Percentiles rank a stretch among this genome's conserved stretches.
These are phyloP conservation scores for Fusarium fujikuroi DNA, from an alignment of 2,329 filamentous ascomycete species.

Conservation along the genomic window DNA sequence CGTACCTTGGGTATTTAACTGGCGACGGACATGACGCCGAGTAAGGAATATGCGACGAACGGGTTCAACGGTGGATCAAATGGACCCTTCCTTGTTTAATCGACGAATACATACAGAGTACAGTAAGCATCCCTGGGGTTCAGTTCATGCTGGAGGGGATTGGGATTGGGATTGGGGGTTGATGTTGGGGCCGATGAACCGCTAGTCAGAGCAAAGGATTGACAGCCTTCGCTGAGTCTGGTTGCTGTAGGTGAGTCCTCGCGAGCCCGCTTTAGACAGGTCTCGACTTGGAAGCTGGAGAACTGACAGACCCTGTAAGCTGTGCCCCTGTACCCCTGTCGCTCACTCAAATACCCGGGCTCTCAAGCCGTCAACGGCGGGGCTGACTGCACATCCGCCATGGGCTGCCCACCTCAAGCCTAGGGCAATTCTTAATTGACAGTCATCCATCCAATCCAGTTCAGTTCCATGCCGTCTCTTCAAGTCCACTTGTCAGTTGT, in stretches of 20 bases:
- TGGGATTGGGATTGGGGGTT: neutral
- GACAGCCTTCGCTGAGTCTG: slow-evolving; percentile 8
- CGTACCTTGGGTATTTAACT: neutral
- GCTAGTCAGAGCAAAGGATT: slow-evolving; percentile 10
- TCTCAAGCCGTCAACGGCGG: slow-evolving; percentile 15
- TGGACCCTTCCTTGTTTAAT: slow-evolving; percentile 5
- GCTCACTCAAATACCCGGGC: slow-evolving; percentile 21
- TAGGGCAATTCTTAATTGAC: slow-evolving; percentile 26
- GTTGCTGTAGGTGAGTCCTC: slow-evolving; percentile 12
- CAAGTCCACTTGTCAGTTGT: neutral
- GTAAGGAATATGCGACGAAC: neutral
- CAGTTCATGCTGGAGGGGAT: neutral
- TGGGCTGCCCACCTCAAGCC: neutral
- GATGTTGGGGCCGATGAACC: slow-evolving; percentile 21
- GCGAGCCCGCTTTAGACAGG: slow-evolving; percentile 10
- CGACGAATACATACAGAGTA: neutral
- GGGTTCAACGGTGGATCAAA: slow-evolving; percentile 5
- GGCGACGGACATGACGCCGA: slow-evolving; percentile 13
- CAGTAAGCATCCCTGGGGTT: neutral
- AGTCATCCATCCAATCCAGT: slow-evolving; percentile 20
- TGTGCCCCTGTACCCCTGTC: slow-evolving; percentile 30
- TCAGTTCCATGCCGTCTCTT: neutral
- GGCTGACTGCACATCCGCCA: slow-evolving; percentile 8
- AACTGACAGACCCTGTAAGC: neutral
- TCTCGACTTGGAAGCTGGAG: slow-evolving; percentile 28